A percentile compares a stretch with the other conserved stretches of the same genome.
Conservation (phyloP, 805 yeast species). For the Kodamaea kaohsiungensis region DNA sequence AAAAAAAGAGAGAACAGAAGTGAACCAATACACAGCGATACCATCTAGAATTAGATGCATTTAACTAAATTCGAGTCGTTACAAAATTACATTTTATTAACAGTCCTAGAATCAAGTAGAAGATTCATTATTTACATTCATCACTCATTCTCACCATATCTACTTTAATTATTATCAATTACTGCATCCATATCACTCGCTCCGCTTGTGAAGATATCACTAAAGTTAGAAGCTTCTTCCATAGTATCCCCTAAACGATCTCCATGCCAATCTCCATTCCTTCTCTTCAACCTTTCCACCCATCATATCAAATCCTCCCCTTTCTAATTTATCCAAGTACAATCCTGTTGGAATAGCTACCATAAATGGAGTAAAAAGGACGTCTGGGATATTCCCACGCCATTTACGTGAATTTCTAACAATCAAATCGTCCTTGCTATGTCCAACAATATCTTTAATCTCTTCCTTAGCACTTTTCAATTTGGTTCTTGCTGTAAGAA, state of each 20-base stretch:
- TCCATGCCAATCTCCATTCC: conserved; percentile 71
- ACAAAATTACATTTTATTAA: too few relatives aligned
- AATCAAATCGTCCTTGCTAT: conserved; percentile 20
- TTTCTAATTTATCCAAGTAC: conserved; percentile 61
- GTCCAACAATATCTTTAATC: conserved; percentile 23
- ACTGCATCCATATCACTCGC: background rate
- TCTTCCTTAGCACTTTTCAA: conserved; percentile 39
- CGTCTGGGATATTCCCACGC: conserved; percentile 57
- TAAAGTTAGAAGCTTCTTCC: conserved; percentile 35
- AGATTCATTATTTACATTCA: too few relatives aligned
- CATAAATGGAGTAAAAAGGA: conserved; percentile 68
- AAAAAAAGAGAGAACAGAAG: too few relatives aligned
- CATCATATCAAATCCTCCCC: conserved; percentile 62
- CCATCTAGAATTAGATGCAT: too few relatives aligned
- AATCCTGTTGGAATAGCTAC: conserved; percentile 62
- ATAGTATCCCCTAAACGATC: conserved; percentile 50
- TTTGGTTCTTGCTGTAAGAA: conserved; percentile 66
- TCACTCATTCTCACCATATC: background rate
- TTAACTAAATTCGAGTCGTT: too few relatives aligned
- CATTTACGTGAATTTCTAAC: conserved; percentile 33
- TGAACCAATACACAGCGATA: too few relatives aligned
- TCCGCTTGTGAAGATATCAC: conserved; percentile 2
- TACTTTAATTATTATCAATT: too few relatives aligned
- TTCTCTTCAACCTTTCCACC: conserved; percentile 43
- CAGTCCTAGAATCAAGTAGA: too few relatives aligned